phyloP scores from a whole-genome alignment of 768 basidiomycete species.

The Suillus ampliporus region DNA sequence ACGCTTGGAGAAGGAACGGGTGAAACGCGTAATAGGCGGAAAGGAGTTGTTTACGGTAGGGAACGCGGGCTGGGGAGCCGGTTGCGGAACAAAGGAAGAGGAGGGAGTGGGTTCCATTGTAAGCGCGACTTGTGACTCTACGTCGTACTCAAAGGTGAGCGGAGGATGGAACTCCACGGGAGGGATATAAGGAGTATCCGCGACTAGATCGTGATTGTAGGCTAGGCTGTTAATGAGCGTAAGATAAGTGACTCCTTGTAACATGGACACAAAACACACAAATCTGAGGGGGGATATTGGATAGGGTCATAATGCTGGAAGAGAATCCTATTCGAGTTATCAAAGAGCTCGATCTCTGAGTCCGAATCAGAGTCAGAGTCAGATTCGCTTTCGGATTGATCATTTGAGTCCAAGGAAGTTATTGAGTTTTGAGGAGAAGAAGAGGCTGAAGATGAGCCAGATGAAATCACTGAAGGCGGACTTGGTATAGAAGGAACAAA shows the following conservation, averaged over 20 bases:
- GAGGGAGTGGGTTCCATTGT: slow-evolving; percentile 5
- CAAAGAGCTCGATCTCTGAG: slow-evolving; percentile 32
- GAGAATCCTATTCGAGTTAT: slow-evolving; percentile 1
- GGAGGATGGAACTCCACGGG: slow-evolving; percentile 12
- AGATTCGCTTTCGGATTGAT: slow-evolving; percentile 27
- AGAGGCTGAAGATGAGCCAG: slow-evolving; percentile 33
- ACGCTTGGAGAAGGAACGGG: slow-evolving; percentile 16
- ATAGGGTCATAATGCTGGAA: slow-evolving; percentile 5
- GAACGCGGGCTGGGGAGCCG: neutral
- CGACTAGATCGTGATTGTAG: slow-evolving; percentile 7
- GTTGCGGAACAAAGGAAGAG: neutral
- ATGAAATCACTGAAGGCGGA: slow-evolving; percentile 34
- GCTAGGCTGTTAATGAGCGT: slow-evolving; percentile 28
- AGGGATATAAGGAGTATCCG: slow-evolving; percentile 23
- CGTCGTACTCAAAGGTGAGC: slow-evolving; percentile 4
- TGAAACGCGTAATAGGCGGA: slow-evolving; percentile 20
- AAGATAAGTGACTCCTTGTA: slow-evolving; percentile 6
- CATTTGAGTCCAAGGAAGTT: slow-evolving; percentile 13
- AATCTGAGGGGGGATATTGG: slow-evolving; percentile 26
- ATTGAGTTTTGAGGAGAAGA: slow-evolving; percentile 20
- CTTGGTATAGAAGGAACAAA: slow-evolving; percentile 25
- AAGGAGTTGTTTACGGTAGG: slow-evolving; percentile 7
- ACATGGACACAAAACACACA: slow-evolving; percentile 24
- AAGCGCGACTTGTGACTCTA: neutral
- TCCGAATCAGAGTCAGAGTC: slow-evolving; percentile 36